Conservation (phyloP, 495 filamentous ascomycete genomes). For the Parachaetomium inaequale region DNA sequence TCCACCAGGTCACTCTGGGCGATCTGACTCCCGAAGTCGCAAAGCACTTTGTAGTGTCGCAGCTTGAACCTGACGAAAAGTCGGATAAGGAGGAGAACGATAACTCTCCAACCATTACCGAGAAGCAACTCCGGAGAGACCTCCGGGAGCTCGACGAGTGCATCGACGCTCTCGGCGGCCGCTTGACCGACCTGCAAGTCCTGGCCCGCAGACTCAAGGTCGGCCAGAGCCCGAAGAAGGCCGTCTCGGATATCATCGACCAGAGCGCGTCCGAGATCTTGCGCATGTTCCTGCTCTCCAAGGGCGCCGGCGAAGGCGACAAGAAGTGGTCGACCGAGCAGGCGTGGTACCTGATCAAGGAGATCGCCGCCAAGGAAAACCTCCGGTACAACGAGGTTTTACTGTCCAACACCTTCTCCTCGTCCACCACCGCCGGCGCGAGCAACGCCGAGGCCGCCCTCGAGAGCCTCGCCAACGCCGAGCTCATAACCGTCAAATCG, state of each 20-base stretch:
- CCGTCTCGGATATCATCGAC: conserved; percentile 84
- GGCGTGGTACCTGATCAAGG: conserved; percentile 83
- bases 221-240: conserved; percentile 78
- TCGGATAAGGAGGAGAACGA: conserved; percentile 17
- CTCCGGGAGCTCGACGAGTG: conserved; percentile 69
- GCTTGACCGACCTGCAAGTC: conserved; percentile 90
- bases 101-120: conserved; percentile 16
- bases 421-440: conserved; percentile 40
- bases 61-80: conserved; percentile 52
- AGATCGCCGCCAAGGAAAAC: conserved; percentile 56
- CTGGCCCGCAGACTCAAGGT: conserved; percentile 85
- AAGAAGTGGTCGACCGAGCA: conserved; percentile 74
- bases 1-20: conserved; percentile 76
- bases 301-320: conserved; percentile 34
- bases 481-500: conserved; percentile 77
- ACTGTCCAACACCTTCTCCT: conserved; percentile 66
- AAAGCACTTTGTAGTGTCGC: conserved; percentile 83
- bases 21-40: conserved; percentile 84
- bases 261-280: conserved; percentile 85
- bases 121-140: conserved; percentile 44
- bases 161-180: conserved; percentile 78
- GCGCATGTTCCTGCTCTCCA: conserved; percentile 78
- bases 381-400: conserved; percentile 82
- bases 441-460: conserved; percentile 63
- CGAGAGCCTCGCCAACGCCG: conserved; percentile 76